Conservation (phyloP, 495 filamentous ascomycete genomes). For the Annulohypoxylon bovei region DNA sequence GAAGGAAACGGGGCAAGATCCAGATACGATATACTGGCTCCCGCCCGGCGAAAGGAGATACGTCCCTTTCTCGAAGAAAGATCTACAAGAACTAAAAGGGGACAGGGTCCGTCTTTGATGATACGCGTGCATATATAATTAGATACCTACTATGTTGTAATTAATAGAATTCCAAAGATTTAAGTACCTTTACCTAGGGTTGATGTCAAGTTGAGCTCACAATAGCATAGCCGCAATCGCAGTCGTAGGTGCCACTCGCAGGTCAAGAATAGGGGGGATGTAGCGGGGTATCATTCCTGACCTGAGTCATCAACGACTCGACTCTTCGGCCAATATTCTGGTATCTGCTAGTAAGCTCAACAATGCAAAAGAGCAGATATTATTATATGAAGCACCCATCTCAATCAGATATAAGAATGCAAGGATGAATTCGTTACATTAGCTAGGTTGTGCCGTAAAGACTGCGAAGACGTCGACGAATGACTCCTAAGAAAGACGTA, state of each 20-base stretch:
- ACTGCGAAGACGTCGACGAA: background rate
- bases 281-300: background rate
- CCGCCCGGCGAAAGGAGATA: slow-evolving; percentile 61
- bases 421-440: background rate
- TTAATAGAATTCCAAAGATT: background rate
- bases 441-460: background rate
- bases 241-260: no score
- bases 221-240: no score
- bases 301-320: background rate
- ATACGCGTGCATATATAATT: background rate
- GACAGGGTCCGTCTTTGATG: slow-evolving; percentile 50
- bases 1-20: slow-evolving; percentile 61
- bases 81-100: slow-evolving; percentile 64
- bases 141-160: background rate
- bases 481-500: background rate
- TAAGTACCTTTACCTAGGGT: background rate
- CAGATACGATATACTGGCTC: slow-evolving; percentile 64
- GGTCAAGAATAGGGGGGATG: no score
- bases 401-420: background rate
- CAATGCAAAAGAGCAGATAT: no score
- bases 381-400: background rate
- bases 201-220: no score
- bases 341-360: no score
- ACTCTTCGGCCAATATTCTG: no score
- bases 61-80: slow-evolving; percentile 63